Evolutionary conservation across 768 basidiomycete genomes (phyloP).

Genomic region (Mycena rosella): DNA sequence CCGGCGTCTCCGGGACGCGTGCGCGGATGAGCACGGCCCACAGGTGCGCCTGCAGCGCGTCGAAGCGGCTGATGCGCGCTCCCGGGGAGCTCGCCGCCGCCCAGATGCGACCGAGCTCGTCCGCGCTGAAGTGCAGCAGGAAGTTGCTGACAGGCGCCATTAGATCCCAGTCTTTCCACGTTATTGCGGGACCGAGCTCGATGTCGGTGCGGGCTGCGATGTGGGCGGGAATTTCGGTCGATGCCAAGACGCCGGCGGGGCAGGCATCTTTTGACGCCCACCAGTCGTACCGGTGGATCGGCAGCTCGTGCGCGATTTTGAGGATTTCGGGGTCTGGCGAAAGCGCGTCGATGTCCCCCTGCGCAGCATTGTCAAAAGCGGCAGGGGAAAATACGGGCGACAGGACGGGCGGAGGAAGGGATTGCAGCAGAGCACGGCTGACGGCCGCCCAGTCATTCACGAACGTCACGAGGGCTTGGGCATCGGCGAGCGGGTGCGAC

Average conservation of each 20-base stretch:
- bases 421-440: constrained; percentile 38
- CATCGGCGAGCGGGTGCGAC: constrained; percentile 52
- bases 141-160: constrained; percentile 42
- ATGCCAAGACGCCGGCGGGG: constrained; percentile 34
- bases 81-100: too few species aligned
- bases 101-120: constrained; percentile 48
- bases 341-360: constrained; percentile 46
- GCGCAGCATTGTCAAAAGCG: constrained; percentile 45
- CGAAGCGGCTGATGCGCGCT: too few species aligned
- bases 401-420: constrained; percentile 30
- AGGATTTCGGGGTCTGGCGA: constrained; percentile 41
- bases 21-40: constrained; percentile 51
- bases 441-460: constrained; percentile 50
- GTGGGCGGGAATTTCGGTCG: constrained; percentile 38
- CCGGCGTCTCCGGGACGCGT: constrained; percentile 39
- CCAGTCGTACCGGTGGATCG: constrained; percentile 48
- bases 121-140: constrained; percentile 42
- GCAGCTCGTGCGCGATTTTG: constrained; percentile 38
- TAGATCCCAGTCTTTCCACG: constrained; percentile 48
- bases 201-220: constrained; percentile 18
- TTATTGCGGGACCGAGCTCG: constrained; percentile 39
- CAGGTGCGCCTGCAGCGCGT: constrained; percentile 51
- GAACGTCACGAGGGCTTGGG: constrained; percentile 50
- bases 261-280: constrained; percentile 44
- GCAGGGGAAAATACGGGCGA: constrained; percentile 47